Conservation (phyloP, 768 basidiomycete genomes). For the Xerocomellus intermedius region DNA sequence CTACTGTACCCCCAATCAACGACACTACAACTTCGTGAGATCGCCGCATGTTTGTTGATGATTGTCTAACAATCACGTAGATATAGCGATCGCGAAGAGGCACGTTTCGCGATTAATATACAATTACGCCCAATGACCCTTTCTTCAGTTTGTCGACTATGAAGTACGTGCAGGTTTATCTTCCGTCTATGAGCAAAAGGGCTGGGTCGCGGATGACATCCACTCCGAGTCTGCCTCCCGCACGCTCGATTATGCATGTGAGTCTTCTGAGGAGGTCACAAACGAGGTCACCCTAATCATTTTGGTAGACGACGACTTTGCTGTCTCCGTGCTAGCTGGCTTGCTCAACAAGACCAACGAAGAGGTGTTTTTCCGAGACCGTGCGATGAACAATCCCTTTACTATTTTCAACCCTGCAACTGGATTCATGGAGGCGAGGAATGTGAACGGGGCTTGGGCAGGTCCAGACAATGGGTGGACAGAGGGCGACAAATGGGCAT, state of each 20-base stretch:
- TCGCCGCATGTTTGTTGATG: neutral
- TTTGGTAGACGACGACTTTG: constrained; percentile 70
- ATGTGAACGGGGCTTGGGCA: constrained; percentile 67
- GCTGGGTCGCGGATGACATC: constrained; percentile 77
- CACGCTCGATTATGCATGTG: constrained; percentile 78
- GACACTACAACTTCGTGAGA: constrained; percentile 53
- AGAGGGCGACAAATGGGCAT: constrained; percentile 77
- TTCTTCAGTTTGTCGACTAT: constrained; percentile 61
- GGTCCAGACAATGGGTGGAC: constrained; percentile 76
- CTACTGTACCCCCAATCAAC: constrained; percentile 55
- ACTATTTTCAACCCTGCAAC: constrained; percentile 63
- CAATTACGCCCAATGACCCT: neutral
- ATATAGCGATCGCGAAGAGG: constrained; percentile 75
- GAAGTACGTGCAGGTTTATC: constrained; percentile 80
- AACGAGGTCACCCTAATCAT: neutral
- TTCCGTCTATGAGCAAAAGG: constrained; percentile 61
- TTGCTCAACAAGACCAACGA: constrained; percentile 51
- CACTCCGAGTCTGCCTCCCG: constrained; percentile 80
- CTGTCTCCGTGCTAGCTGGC: constrained; percentile 60
- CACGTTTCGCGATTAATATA: constrained; percentile 18
- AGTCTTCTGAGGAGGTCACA: constrained; percentile 17
- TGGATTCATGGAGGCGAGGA: constrained; percentile 82
- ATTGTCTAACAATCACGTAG: constrained; percentile 30
- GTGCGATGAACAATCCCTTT: constrained; percentile 56
- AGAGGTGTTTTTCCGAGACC: constrained; percentile 50